Percentiles rank a stretch among this genome's conserved stretches.
Conservation (phyloP, 2,329 filamentous ascomycete species). For the Fusarium burgessii region DNA sequence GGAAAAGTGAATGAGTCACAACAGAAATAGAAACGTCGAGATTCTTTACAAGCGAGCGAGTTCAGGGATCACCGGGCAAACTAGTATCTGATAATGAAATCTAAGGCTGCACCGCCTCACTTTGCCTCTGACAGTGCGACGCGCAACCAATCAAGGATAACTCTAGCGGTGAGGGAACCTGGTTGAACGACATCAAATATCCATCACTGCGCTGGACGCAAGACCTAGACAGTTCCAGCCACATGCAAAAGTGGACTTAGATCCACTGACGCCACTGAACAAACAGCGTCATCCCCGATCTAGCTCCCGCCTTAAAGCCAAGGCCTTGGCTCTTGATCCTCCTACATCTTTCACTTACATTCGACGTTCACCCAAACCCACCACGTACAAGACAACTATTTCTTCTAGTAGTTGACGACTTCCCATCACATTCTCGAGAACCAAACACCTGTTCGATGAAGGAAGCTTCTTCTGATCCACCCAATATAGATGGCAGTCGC, state of each 20-base stretch:
- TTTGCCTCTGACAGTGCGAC: constrained; percentile 27
- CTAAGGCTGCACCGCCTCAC: constrained; percentile 36
- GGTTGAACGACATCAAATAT: constrained; percentile 9
- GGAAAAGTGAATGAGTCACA: constrained; percentile 2
- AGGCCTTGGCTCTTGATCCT: constrained; percentile 34
- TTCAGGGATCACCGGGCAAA: constrained; percentile 6
- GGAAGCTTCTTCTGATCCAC: constrained; percentile 66
- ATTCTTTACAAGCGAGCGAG: constrained; percentile 13
- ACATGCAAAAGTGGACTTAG: constrained; percentile 1
- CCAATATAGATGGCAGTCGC: constrained; percentile 68
- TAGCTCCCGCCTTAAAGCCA: constrained; percentile 40
- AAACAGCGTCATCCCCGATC: constrained; percentile 30
- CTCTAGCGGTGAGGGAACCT: not conserved
- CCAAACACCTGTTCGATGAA: constrained; percentile 67
- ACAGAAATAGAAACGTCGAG: constrained; percentile 17
- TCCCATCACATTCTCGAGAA: constrained; percentile 2
- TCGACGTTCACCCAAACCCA: constrained; percentile 24
- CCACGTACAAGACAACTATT: constrained; percentile 34
- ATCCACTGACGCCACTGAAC: constrained; percentile 35
- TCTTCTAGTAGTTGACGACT: constrained; percentile 14
- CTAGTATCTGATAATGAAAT: not conserved
- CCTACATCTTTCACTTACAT: constrained; percentile 21
- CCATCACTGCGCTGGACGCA: not conserved
- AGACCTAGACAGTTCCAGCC: constrained; percentile 2
- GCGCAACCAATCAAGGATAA: constrained; percentile 26